Conservation (phyloP, 192 early-diverging fungal species). For the Coemansia sp. region DNA sequence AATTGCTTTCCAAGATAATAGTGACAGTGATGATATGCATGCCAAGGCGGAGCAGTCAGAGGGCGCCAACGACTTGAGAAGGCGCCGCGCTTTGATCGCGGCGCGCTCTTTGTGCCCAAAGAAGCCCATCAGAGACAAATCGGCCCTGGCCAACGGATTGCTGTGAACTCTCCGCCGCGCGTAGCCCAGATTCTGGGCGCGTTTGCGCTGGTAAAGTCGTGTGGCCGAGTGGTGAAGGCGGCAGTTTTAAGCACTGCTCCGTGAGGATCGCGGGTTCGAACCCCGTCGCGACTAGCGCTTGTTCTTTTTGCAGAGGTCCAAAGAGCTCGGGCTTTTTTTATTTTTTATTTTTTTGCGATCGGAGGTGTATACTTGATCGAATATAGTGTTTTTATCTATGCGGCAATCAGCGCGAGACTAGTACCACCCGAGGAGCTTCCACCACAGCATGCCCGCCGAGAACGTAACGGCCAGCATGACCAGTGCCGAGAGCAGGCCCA, state of each 20-base stretch:
- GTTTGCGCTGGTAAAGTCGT: neutral
- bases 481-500: slow-evolving; percentile 56
- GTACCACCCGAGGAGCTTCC: slow-evolving; percentile 67
- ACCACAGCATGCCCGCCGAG: slow-evolving; percentile 68
- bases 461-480: slow-evolving; percentile 58
- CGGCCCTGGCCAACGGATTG: too few relatives aligned
- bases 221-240: slow-evolving; percentile 4
- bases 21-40: too few relatives aligned
- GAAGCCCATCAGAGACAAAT: too few relatives aligned
- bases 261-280: slow-evolving; percentile 2
- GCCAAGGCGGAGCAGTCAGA: too few relatives aligned
- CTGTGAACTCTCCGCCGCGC: too few relatives aligned
- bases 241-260: slow-evolving; percentile 5
- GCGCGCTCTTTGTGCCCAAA: too few relatives aligned
- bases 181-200: too few relatives aligned
- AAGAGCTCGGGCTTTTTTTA: neutral
- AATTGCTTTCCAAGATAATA: too few relatives aligned
- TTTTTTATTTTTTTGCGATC: neutral
- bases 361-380: neutral
- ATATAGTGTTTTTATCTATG: neutral
- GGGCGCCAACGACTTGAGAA: too few relatives aligned
- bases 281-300: slow-evolving; percentile 1
- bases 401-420: neutral
- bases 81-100: too few relatives aligned
- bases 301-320: neutral